Evolutionary conservation across 805 yeast species (phyloP).

Genomic region (Pichia californica): DNA sequence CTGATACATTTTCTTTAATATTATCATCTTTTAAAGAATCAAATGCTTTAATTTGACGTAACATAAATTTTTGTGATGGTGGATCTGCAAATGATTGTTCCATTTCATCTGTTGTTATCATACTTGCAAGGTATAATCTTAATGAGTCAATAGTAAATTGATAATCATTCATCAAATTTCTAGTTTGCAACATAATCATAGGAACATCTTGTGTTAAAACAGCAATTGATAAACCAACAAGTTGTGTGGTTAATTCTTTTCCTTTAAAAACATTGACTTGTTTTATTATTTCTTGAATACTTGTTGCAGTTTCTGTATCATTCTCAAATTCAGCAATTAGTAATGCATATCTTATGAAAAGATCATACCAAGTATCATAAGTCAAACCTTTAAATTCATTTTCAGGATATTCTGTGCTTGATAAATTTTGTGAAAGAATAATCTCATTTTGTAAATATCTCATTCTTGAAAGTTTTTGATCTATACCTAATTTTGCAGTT

Average conservation of each 20-base stretch:
- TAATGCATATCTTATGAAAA: slow-evolving; percentile 75
- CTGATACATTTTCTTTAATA: slow-evolving; percentile 34
- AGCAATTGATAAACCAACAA: slow-evolving; percentile 61
- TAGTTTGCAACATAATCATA: slow-evolving; percentile 49
- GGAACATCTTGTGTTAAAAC: slow-evolving; percentile 40
- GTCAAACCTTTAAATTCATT: slow-evolving; percentile 66
- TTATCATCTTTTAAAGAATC: slow-evolving; percentile 55
- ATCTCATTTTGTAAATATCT: slow-evolving; percentile 58
- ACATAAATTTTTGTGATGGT: slow-evolving; percentile 82
- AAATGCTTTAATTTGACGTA: slow-evolving; percentile 84
- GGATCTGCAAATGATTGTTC: slow-evolving; percentile 51
- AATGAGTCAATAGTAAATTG: slow-evolving; percentile 71
- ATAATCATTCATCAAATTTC: slow-evolving; percentile 57
- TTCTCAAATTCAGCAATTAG: slow-evolving; percentile 55
- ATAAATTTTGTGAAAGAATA: slow-evolving; percentile 25
- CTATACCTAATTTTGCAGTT: slow-evolving; percentile 57
- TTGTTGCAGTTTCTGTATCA: slow-evolving; percentile 52
- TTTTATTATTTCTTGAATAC: slow-evolving; percentile 66
- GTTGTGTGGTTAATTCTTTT: slow-evolving; percentile 51
- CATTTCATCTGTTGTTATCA: slow-evolving; percentile 20
- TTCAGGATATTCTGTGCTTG: slow-evolving; percentile 35
- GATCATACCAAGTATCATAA: slow-evolving; percentile 77
- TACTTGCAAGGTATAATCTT: slow-evolving; percentile 57
- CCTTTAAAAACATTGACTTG: slow-evolving; percentile 71
- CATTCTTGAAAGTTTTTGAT: slow-evolving; percentile 65